Conservation (phyloP, 78 protist species). For the Salpingoeca rosetta region DNA sequence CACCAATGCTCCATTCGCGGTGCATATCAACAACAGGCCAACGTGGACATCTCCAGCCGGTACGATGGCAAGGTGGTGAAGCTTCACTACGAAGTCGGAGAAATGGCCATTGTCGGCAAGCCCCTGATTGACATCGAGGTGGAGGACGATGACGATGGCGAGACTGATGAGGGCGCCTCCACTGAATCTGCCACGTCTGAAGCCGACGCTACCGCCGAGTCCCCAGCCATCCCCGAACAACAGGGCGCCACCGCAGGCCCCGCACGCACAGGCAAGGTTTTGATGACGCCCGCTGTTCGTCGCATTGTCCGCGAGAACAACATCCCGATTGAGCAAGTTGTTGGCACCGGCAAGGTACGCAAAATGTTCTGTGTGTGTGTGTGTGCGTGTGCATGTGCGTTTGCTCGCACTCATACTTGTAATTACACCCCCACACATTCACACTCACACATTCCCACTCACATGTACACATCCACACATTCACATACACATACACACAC, state of each 20-base stretch:
- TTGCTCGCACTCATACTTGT: too few relatives aligned
- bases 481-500: too few relatives aligned
- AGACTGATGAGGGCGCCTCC: background rate
- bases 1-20: too few relatives aligned
- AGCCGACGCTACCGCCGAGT: background rate
- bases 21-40: too few relatives aligned
- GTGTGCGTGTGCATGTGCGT: too few relatives aligned
- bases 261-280: slow-evolving; percentile 14
- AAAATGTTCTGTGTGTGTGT: too few relatives aligned
- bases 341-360: slow-evolving; percentile 59
- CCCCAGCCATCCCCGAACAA: background rate
- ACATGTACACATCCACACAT: too few relatives aligned
- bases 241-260: background rate
- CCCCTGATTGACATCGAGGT: slow-evolving; percentile 58
- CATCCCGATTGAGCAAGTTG: slow-evolving; percentile 39
- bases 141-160: background rate
- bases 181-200: slow-evolving; percentile 12
- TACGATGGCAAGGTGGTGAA: slow-evolving; percentile 64
- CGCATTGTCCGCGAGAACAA: slow-evolving; percentile 53
- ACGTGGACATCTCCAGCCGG: slow-evolving; percentile 72
- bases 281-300: slow-evolving; percentile 84
- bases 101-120: slow-evolving; percentile 65
- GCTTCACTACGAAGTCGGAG: slow-evolving; percentile 52
- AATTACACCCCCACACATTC: too few relatives aligned
- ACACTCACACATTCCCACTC: too few relatives aligned